Base-by-base conservation (phyloP, 768 basidiomycete genomes). In the Kwoniella newhampshirensis region DNA sequence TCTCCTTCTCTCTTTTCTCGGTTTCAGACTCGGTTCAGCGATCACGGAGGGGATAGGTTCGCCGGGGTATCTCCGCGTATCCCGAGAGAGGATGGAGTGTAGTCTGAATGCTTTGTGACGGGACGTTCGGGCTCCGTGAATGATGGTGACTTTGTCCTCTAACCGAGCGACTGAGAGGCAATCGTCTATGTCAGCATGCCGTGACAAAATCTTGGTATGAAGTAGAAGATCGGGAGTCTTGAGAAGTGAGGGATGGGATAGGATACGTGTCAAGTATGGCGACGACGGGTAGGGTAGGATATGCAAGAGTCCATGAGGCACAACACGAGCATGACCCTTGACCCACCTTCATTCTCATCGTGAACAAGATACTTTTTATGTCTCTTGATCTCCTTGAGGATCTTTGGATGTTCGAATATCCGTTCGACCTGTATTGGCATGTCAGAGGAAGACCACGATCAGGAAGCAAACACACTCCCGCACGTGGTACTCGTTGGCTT, bases 361-460 rank as follows among this genome's bases (percentile, higher is more conserved):
- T 74, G 73, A 0, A 72, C 73, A 41, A 74, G 56, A 42, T 62
- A 68, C 51, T 71, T 71, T 41, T 66, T 68, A 39, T 64, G 64
- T 44, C 57, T 55, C 27, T 59, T 62, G 27, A 70, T 60, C 46
- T 64, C 63, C 51, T 75, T 75, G 15, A 71, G 42, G 42, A 67
- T 57, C 18, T 66, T 73, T 1, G 74, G 74, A 61, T 75, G 74
- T 21, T 71, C 67, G 23, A 70, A 66, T 45, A 64, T 62, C 35
- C 69, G 43, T 18, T 53, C 56, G 21, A 72, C 66, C 68, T 70
- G 36, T 21, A 32, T 5, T 1, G 5, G 30, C 20, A 12, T 23
- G 41, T 6, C 32, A 32, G n/a, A n/a, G n/a, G n/a, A n/a, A n/a
- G n/a, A n/a, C n/a, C n/a, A n/a, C n/a, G n/a, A n/a, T n/a, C n/a